Conservation (phyloP, 2,329 filamentous ascomycete species). For the Ceratocystis eucalypticola region DNA sequence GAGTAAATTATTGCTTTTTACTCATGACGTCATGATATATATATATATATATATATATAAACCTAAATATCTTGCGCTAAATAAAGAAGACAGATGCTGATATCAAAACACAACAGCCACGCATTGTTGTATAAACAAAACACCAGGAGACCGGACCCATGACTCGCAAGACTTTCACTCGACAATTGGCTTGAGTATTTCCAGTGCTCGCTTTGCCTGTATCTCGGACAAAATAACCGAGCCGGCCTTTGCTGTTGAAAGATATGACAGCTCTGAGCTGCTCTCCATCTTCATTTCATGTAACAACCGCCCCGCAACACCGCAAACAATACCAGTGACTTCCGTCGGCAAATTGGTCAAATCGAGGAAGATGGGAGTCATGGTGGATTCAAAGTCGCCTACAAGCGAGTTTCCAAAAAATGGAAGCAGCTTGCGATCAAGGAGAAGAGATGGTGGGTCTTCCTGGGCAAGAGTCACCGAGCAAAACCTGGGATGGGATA, state of each 20-base stretch:
- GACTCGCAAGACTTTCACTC: constrained; percentile 23
- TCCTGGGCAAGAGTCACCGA: constrained; percentile 60
- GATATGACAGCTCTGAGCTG: constrained; percentile 69
- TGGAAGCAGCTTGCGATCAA: constrained; percentile 53
- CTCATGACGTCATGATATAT: no score
- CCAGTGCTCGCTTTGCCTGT: constrained; percentile 39
- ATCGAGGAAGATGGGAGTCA: constrained; percentile 81
- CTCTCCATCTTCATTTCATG: constrained; percentile 48
- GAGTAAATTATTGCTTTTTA: no score
- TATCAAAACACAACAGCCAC: background rate
- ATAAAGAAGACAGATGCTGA: background rate
- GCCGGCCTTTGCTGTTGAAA: constrained; percentile 77
- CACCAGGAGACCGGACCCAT: background rate
- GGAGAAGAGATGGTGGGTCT: constrained; percentile 58
- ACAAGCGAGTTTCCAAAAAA: constrained; percentile 62
- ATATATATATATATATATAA: no score
- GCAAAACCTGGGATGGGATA: constrained; percentile 53
- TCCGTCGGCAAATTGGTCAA: constrained; percentile 68
- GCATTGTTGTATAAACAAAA: background rate
- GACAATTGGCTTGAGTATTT: constrained; percentile 47
- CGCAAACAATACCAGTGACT: constrained; percentile 88
- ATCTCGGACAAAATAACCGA: constrained; percentile 62
- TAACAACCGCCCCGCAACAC: constrained; percentile 71
- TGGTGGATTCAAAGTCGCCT: constrained; percentile 55
- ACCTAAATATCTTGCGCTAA: background rate